phyloP scores from a whole-genome alignment of 2,329 filamentous ascomycete genomes.

The Paraphoma chrysanthemicola region DNA sequence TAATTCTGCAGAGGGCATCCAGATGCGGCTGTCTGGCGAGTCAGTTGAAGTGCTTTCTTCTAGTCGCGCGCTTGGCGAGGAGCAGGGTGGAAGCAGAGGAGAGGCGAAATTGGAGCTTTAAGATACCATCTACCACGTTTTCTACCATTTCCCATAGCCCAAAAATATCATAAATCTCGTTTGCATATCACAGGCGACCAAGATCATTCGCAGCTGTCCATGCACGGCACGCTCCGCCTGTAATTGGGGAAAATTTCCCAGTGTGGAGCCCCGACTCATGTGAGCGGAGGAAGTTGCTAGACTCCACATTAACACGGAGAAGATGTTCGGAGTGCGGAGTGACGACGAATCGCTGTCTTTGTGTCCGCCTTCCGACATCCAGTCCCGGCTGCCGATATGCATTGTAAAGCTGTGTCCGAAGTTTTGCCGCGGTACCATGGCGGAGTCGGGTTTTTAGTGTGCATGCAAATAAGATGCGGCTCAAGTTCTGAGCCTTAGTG shows the following conservation, averaged over 20 bases:
- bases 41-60: not conserved
- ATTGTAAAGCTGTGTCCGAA: not conserved
- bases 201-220: too few species aligned
- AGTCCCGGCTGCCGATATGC: not conserved
- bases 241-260: not conserved
- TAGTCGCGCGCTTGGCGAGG: not conserved
- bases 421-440: not conserved
- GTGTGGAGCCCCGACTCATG: not conserved
- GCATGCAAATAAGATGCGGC: not conserved
- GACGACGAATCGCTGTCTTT: not conserved
- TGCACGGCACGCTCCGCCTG: too few species aligned
- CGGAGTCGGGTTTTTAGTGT: not conserved
- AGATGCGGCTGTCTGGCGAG: not conserved
- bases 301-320: not conserved
- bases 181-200: too few species aligned
- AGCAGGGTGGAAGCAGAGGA: not conserved
- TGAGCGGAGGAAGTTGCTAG: not conserved
- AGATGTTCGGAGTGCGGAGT: not conserved
- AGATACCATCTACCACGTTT: not conserved
- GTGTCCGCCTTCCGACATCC: not conserved
- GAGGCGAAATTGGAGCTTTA: not conserved
- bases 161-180: not conserved
- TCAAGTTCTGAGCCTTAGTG: not conserved
- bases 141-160: not conserved
- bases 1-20: too few species aligned